Percentiles rank a stretch among this genome's conserved stretches.
Conservation (phyloP, 106 monocot genomes). For the Phalaenopsis equestris region DNA sequence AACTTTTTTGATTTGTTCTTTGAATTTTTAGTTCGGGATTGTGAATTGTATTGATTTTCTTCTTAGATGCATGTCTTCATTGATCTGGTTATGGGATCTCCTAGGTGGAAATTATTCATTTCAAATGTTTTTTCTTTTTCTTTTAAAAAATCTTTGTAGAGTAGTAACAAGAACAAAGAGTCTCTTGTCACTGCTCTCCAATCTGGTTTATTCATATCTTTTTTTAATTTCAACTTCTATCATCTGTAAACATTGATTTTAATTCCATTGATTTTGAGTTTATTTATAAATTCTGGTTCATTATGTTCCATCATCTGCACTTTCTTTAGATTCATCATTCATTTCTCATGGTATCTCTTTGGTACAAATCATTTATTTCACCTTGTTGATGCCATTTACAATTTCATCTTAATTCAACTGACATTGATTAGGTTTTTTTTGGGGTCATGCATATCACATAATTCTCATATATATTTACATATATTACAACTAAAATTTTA, state of each 20-base stretch:
- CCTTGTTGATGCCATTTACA: too few species aligned
- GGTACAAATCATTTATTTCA: too few species aligned
- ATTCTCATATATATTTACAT: too few species aligned
- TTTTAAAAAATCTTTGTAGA: neutral
- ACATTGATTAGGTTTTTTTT: too few species aligned
- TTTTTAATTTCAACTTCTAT: neutral
- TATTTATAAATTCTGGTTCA: neutral
- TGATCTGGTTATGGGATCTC: neutral
- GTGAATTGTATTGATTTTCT: neutral
- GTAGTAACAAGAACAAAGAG: neutral
- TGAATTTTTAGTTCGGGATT: too few species aligned
- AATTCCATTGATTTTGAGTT: neutral
- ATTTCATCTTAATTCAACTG: too few species aligned
- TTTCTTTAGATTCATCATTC: too few species aligned
- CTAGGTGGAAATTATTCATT: neutral
- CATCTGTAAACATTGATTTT: slow-evolving; percentile 1
- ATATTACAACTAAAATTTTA: too few species aligned
- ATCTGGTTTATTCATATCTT: neutral
- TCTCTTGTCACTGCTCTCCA: neutral
- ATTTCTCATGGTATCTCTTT: too few species aligned
- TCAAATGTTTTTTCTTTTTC: neutral
- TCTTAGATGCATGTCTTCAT: neutral
- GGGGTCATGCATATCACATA: too few species aligned
- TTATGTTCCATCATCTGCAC: too few species aligned
- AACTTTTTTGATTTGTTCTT: too few species aligned